A percentile compares a stretch with the other conserved stretches of the same genome.
These are phyloP conservation scores for Neopestalotiopsis rosae DNA, from an alignment of 2,329 filamentous ascomycete species.

Conservation along the genomic window DNA sequence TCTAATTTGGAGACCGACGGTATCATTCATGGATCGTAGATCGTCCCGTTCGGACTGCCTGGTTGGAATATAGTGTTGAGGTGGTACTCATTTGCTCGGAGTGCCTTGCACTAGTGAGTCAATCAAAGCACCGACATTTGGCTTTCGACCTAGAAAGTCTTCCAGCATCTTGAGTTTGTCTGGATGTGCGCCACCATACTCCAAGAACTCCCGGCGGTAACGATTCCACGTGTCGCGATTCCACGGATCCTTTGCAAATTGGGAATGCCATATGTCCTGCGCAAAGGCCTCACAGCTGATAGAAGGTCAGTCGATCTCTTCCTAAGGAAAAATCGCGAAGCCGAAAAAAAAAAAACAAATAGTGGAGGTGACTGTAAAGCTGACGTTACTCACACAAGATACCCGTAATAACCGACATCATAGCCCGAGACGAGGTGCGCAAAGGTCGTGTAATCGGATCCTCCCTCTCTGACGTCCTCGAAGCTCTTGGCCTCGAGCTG, in stretches of 20 bases:
- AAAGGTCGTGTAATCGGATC: background rate
- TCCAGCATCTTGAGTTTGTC: background rate
- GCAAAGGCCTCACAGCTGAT: background rate
- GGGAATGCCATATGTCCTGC: background rate
- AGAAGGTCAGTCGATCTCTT: background rate
- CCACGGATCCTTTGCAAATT: background rate
- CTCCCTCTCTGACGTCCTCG: background rate
- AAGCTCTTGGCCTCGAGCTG: background rate
- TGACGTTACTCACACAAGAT: background rate
- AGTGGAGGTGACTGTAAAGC: too few relatives aligned
- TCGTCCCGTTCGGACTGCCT: background rate
- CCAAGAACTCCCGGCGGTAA: background rate
- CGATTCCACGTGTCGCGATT: background rate
- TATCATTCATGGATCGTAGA: background rate
- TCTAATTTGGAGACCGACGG: background rate
- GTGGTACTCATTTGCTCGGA: background rate
- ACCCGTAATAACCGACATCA: conserved; percentile 3
- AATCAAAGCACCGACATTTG: too few relatives aligned
- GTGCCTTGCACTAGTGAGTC: background rate
- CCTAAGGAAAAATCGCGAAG: too few relatives aligned
- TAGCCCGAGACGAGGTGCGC: background rate
- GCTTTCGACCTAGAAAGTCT: background rate
- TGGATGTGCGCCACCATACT: background rate
- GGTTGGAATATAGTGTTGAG: background rate
- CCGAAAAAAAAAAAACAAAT: too few relatives aligned